Percentiles rank a stretch among this genome's conserved stretches.
These are phyloP conservation scores for Capronia epimyces DNA, from an alignment of 2,329 filamentous ascomycete genomes.

Conservation along the genomic window DNA sequence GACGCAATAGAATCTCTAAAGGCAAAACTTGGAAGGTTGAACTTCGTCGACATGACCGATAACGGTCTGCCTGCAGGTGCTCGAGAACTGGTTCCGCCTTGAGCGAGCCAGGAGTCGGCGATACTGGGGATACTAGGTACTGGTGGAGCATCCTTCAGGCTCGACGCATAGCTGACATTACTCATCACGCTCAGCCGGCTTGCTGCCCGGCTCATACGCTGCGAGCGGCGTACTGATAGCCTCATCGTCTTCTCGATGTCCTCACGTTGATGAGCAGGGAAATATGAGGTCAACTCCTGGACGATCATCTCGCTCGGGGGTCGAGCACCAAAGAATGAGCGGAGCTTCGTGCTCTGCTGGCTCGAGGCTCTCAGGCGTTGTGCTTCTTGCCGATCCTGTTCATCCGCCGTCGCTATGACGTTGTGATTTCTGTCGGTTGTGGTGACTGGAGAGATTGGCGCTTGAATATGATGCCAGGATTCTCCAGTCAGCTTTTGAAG, in stretches of 20 bases:
- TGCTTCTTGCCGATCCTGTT: constrained; percentile 42
- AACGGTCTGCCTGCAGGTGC: constrained; percentile 49
- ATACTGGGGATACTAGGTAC: constrained; percentile 69
- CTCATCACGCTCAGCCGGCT: constrained; percentile 91
- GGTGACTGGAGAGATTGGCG: constrained; percentile 71
- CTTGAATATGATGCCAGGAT: constrained; percentile 75
- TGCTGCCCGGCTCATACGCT: constrained; percentile 84
- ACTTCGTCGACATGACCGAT: constrained; percentile 50
- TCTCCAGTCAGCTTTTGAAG: constrained; percentile 85
- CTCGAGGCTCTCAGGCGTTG: constrained; percentile 21
- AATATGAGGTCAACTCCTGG: constrained; percentile 92
- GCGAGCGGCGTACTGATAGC: constrained; percentile 83
- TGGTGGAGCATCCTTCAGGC: constrained; percentile 84
- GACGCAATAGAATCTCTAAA: constrained; percentile 87
- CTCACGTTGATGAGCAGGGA: constrained; percentile 88
- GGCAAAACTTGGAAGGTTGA: constrained; percentile 54
- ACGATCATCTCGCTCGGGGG: constrained; percentile 97
- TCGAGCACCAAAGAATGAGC: constrained; percentile 78
- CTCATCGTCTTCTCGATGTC: constrained; percentile 94
- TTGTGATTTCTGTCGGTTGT: constrained; percentile 36
- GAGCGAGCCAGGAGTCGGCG: constrained; percentile 81
- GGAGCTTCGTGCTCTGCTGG: constrained; percentile 37
- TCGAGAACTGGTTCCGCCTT: constrained; percentile 48
- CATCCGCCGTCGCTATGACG: constrained; percentile 39
- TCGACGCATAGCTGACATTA: constrained; percentile 87